A percentile compares a stretch with the other conserved stretches of the same genome.
Evolutionary conservation across 2,329 filamentous ascomycete species (phyloP).

Genomic region (Calonectria pteridis): DNA sequence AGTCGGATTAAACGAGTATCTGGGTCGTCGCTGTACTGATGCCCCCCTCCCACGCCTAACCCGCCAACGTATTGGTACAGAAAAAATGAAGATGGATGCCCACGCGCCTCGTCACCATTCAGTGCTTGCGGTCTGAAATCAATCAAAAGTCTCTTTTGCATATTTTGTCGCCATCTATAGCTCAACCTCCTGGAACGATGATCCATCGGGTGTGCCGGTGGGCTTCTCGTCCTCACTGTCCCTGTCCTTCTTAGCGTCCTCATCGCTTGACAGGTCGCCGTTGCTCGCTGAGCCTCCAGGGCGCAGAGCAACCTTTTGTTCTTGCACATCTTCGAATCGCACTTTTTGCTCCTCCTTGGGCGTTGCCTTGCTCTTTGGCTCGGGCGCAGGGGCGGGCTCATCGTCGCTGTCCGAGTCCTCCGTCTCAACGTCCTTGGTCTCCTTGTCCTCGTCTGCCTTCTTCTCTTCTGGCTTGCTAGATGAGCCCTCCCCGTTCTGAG

Average conservation of each 20-base stretch:
- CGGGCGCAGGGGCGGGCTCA: constrained; percentile 51
- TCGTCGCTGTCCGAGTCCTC: constrained; percentile 42
- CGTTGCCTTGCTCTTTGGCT: constrained; percentile 52
- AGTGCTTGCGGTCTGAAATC: constrained; percentile 9
- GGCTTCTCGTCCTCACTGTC: constrained; percentile 54
- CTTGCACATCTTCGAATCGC: constrained; percentile 66
- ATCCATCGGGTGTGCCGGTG: constrained; percentile 64
- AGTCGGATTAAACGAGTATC: constrained; percentile 39
- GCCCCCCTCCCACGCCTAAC: constrained; percentile 25
- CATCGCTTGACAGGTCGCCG: constrained; percentile 47
- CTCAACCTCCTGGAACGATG: constrained; percentile 74
- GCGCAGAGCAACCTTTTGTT: constrained; percentile 65
- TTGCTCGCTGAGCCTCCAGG: constrained; percentile 48
- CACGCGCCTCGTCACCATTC: constrained; percentile 16
- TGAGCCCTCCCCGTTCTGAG: constrained; percentile 38
- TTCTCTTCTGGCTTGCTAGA: constrained; percentile 45
- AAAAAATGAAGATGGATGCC: constrained; percentile 21
- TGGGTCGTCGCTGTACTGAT: constrained; percentile 32
- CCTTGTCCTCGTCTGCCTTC: constrained; percentile 42
- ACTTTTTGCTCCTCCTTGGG: constrained; percentile 67
- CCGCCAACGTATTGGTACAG: constrained; percentile 32
- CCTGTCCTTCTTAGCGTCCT: constrained; percentile 49
- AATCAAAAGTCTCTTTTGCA: constrained; percentile 12
- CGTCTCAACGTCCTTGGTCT: constrained; percentile 32
- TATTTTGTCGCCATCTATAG: constrained; percentile 54